phyloP scores from a whole-genome alignment of 2,329 filamentous ascomycete species.

The Alternaria metachromatica region DNA sequence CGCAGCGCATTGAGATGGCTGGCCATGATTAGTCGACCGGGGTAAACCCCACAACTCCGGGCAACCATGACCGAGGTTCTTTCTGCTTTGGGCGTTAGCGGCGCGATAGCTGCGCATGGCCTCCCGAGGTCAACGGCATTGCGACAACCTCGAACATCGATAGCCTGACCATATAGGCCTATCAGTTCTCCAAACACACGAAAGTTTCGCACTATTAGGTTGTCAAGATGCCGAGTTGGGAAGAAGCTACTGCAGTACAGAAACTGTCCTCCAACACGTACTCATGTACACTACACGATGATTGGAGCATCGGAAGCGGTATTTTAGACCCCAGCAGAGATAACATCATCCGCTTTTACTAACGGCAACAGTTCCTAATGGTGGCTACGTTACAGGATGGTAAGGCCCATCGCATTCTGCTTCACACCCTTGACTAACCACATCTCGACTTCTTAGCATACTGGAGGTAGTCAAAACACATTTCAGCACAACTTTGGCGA shows the following conservation, averaged over 20 bases:
- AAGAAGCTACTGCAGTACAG: constrained; percentile 57
- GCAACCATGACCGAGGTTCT: constrained; percentile 26
- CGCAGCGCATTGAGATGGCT: constrained; percentile 12
- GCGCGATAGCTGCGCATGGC: neutral
- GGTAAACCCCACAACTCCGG: constrained; percentile 21
- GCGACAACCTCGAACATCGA: neutral
- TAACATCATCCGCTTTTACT: neutral
- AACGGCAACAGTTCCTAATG: constrained; percentile 66
- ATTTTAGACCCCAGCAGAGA: constrained; percentile 20
- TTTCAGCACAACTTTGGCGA: constrained; percentile 63
- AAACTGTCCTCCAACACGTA: constrained; percentile 64
- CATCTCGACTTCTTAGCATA: constrained; percentile 49
- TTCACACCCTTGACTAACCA: neutral
- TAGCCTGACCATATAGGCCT: neutral
- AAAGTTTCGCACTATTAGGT: neutral
- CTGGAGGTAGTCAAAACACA: constrained; percentile 66
- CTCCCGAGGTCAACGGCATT: constrained; percentile 27
- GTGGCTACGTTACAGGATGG: constrained; percentile 69
- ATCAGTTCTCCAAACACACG: neutral
- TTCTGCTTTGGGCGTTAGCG: constrained; percentile 22
- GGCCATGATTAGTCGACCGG: constrained; percentile 22
- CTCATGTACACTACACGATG: constrained; percentile 59
- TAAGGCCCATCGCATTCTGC: neutral
- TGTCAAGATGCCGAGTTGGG: constrained; percentile 49
- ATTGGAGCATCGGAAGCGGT: constrained; percentile 73